Percentiles rank a stretch among this genome's conserved stretches.
Evolutionary conservation across 192 early-diverging fungal genomes (phyloP).

Genomic region (Podila epicladia): DNA sequence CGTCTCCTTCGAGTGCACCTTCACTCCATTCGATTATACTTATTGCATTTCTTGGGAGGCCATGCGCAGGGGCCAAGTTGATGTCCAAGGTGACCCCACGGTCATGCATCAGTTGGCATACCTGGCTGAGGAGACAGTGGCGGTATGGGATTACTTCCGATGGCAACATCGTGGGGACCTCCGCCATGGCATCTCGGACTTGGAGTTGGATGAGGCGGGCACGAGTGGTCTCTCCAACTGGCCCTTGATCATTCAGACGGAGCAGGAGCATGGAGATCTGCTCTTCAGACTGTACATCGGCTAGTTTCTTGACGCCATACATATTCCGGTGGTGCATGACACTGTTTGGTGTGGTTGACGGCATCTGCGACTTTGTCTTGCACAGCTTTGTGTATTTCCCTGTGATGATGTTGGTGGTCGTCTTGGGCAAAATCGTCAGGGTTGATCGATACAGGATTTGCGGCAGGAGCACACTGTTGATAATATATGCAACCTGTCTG

Average conservation of each 20-base stretch:
- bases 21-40: too few relatives aligned
- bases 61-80: too few relatives aligned
- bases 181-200: neutral
- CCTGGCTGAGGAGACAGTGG: too few relatives aligned
- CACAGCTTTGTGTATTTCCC: slow-evolving; percentile 19
- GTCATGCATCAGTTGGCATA: too few relatives aligned
- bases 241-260: slow-evolving; percentile 14
- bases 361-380: slow-evolving; percentile 8
- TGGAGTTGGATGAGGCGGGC: slow-evolving; percentile 8
- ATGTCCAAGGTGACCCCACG: too few relatives aligned
- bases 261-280: slow-evolving; percentile 16
- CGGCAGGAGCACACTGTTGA: slow-evolving; percentile 18
- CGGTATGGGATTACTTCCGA: too few relatives aligned
- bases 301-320: neutral
- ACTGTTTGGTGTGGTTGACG: slow-evolving; percentile 22
- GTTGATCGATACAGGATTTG: slow-evolving; percentile 8
- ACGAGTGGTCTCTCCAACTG: slow-evolving; percentile 1
- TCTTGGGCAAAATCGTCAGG: neutral
- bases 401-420: neutral
- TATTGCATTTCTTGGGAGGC: too few relatives aligned
- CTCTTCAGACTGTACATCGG: slow-evolving; percentile 19
- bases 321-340: slow-evolving; percentile 15
- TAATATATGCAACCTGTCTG: slow-evolving; percentile 10
- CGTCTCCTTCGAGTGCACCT: too few relatives aligned
- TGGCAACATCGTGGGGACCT: too few relatives aligned